Base-by-base conservation (phyloP, 106 monocot species). In the Platanthera guangdongensis region DNA sequence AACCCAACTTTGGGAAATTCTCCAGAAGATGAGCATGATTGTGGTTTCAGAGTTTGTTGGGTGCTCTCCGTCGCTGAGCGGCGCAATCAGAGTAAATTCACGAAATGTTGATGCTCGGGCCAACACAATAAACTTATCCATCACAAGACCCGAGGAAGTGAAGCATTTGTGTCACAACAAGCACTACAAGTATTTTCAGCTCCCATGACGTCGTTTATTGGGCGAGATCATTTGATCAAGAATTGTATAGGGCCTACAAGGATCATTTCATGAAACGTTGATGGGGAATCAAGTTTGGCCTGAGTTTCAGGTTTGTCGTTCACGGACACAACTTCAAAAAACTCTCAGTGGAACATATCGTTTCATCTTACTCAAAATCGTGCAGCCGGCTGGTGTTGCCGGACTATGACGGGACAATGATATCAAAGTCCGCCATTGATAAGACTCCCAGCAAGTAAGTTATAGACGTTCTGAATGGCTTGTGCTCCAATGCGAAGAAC, bases 401-500 rank as follows among this genome's bases (percentile, higher is more conserved):
- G 60, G 95, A 96, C 75, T 96, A 96, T 60, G 95, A 96, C 78
- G 95, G 95, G 8, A 96, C 95, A 0, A 80, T 96, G 85, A 87
- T 93, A 88, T 89, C 95, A 7, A 84, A 89, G 60, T 51, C 80
- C 6, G 87, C 87, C 3, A 89, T 91, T n/a, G 82, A 87, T 57
- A 93, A 89, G 79, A 80, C 80, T 10, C 95, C 95, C 2, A 91
- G 88, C 75, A 82, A 78, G 50, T 84, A 96, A 50, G 90, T 96
- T 4, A 84, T 90, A 49, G 76, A 87, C 13, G 80, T 93, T 21
- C 55, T 96, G 71, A 93, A 88, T 72, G 79, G 71, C 14, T 75
- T 96, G 52, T 90, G 88, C 57, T 74, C 69, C 0, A 93, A 96
- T 68, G 88, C 86, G 2, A 92, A 84, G 77, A 96, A 96, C 78